These are phyloP conservation scores for Talaromyces sp. DNA, from an alignment of 2,329 filamentous ascomycete genomes.

Conservation along the genomic window DNA sequence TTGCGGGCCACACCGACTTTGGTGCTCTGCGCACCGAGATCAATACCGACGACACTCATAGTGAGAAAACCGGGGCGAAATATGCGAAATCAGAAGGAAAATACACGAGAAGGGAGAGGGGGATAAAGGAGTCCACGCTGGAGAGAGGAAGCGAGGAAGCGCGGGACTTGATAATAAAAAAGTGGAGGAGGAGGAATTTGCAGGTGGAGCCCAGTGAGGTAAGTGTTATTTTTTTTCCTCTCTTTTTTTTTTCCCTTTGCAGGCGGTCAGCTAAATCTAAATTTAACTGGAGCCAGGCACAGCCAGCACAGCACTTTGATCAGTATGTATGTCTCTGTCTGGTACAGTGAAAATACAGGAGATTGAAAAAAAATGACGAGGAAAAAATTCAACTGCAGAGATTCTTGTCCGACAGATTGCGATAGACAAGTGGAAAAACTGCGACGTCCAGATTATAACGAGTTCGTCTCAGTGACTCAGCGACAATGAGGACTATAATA, in stretches of 20 bases:
- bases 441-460: background rate
- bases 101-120: background rate
- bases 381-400: background rate
- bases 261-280: background rate
- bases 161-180: background rate
- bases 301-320: background rate
- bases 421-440: background rate
- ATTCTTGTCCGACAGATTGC: background rate
- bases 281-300: background rate
- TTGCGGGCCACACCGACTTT: constrained; percentile 97
- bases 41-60: constrained; percentile 69
- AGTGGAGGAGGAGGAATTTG: constrained; percentile 31
- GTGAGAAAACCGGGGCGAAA: constrained; percentile 10
- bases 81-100: constrained; percentile 9
- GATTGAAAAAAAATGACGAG: background rate
- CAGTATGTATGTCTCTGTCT: background rate
- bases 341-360: too few relatives aligned
- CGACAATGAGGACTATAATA: background rate
- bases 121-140: background rate
- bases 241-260: constrained; percentile 13
- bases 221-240: constrained; percentile 2
- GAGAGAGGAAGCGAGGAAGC: constrained; percentile 4
- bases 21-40: constrained; percentile 95
- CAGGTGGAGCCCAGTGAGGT: constrained; percentile 23
- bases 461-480: background rate